Base-by-base conservation (phyloP, 768 basidiomycete genomes). In the Phaffia australis region DNA sequence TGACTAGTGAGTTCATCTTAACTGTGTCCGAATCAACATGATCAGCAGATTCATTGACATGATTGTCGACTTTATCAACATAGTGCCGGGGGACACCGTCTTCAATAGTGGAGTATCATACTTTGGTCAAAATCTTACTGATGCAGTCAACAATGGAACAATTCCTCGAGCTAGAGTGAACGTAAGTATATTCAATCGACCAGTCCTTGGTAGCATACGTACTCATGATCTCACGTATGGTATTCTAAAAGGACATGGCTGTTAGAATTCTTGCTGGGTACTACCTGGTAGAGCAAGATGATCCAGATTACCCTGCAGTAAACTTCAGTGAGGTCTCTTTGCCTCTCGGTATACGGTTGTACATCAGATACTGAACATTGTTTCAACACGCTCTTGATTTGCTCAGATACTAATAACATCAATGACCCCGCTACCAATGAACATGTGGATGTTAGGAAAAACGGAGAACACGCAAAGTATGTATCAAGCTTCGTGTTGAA, bases 61-160 rank as follows among this genome's bases (percentile, higher is more conserved):
- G 18, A n/a, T 4, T n/a, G 8, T 16, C 25, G 7, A 27, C 18
- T 56, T 32, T 18, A 23, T 63, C 21, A 11, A n/a, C 5, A 30
- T 42, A 54, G 55, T 66, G 66, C 66, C 60, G 15, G 77, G 78
- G 32, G 77, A 77, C 70, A 71, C 78, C 57, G 61, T 65, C 25
- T 75, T 74, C 66, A 59, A 62, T 29, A 71, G 66, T 32, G 56
- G 69, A 23, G 72, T 71, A 6, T 70, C 70, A 19, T 88, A 82
- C 72, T 88, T 83, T 69, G 88, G 88, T 3, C 75, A 76, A 0
- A 87, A 85, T 73, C 79, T 90, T 42, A 85, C 84, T 0, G 78
- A 78, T 30, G 84, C 80, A 58, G 87, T 92, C 21, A 76, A 81
- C 56, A 87, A 90, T 73, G 84, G 84, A 50, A 84, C 83, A 2